phyloP scores from a whole-genome alignment of 2,329 filamentous ascomycete species.

The Zymoseptoria pseudotritici region DNA sequence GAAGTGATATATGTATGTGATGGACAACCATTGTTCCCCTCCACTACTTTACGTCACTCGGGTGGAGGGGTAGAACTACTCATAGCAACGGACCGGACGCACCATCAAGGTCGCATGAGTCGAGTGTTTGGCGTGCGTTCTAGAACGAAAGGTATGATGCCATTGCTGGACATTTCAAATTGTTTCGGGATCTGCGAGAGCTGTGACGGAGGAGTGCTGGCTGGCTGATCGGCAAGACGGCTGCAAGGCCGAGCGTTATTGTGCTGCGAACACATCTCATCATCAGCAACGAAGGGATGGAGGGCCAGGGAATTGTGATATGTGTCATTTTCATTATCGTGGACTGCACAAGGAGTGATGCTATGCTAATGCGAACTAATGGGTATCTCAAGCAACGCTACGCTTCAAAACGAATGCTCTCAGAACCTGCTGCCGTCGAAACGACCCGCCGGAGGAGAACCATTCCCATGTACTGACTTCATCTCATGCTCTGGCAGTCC shows the following conservation, averaged over 20 bases:
- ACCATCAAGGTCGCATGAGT: background rate
- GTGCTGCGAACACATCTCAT: background rate
- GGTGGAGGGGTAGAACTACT: background rate
- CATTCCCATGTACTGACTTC: conserved; percentile 1
- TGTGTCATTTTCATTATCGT: background rate
- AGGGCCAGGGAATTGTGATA: background rate
- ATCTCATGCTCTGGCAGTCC: conserved; percentile 1
- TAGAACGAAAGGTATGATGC: background rate
- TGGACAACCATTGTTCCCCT: background rate
- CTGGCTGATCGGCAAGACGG: background rate
- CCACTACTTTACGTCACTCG: background rate
- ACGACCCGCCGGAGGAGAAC: background rate
- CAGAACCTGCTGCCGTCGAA: background rate
- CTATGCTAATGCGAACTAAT: background rate
- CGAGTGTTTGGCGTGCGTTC: background rate
- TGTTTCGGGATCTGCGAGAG: background rate
- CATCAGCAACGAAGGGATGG: too few relatives aligned
- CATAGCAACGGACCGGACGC: background rate
- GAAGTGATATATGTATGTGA: background rate
- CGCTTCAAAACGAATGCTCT: background rate
- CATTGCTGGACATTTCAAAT: background rate
- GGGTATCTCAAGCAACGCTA: background rate
- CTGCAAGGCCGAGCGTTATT: background rate
- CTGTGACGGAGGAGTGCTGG: background rate
- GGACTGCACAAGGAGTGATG: background rate